Evolutionary conservation across 1,139 yeast genomes (phyloP).

Genomic region (Sugiyamaella xylanicola): DNA sequence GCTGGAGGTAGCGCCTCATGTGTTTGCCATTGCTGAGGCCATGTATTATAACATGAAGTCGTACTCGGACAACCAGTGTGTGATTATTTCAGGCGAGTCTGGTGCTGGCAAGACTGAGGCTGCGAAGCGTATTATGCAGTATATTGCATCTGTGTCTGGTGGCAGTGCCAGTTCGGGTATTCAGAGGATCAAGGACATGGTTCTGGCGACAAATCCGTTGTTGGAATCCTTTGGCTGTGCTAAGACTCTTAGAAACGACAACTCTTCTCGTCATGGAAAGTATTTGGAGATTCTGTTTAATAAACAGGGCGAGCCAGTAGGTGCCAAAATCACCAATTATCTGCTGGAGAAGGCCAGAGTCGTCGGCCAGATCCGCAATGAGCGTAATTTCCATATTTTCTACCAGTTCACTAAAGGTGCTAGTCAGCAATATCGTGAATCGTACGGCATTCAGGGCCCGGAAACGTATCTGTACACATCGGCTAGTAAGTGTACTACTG

Average conservation of each 20-base stretch:
- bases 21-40: conserved; percentile 94
- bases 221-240: conserved; percentile 99
- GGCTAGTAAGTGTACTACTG: conserved; percentile 81
- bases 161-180: conserved; percentile 58
- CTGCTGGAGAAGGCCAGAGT: conserved; percentile 93
- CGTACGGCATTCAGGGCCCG: conserved; percentile 88
- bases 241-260: conserved; percentile 91
- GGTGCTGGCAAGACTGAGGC: conserved; percentile 99
- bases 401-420: conserved; percentile 95
- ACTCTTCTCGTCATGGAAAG: conserved; percentile 97
- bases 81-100: conserved; percentile 96
- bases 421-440: conserved; percentile 77
- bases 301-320: conserved; percentile 79
- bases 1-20: conserved; percentile 96
- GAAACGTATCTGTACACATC: conserved; percentile 90
- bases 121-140: conserved; percentile 98
- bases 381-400: conserved; percentile 95
- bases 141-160: conserved; percentile 85
- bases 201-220: conserved; percentile 93
- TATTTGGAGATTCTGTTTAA: conserved; percentile 91
- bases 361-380: conserved; percentile 87
- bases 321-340: conserved; percentile 95
- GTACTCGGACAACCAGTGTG: conserved; percentile 95
- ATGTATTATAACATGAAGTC: conserved; percentile 96
- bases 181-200: conserved; percentile 92